phyloP scores from a whole-genome alignment of 805 yeast genomes.

The Yamadazyma sp. region DNA sequence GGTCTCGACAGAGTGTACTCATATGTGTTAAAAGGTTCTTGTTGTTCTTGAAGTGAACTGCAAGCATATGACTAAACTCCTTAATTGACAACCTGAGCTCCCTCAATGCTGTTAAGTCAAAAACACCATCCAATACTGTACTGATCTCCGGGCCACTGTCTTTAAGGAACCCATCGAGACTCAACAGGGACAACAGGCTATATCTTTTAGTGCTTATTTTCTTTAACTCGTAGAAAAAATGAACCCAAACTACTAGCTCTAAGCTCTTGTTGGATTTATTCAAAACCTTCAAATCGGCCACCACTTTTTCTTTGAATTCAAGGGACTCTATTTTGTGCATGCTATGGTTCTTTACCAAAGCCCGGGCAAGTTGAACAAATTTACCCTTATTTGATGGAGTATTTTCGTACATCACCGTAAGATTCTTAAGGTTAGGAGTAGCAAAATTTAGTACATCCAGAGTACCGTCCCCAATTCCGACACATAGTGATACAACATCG shows the following conservation, averaged over 20 bases:
- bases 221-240: constrained; percentile 16
- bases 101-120: constrained; percentile 17
- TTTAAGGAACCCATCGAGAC: constrained; percentile 25
- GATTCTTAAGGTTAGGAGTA: constrained; percentile 15
- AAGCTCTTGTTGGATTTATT: constrained; percentile 17
- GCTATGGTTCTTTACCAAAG: constrained; percentile 6
- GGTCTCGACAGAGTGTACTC: constrained; percentile 11
- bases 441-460: neutral
- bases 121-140: constrained; percentile 10
- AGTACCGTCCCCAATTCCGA: neutral
- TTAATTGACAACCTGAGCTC: constrained; percentile 18
- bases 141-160: constrained; percentile 15
- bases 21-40: constrained; percentile 16
- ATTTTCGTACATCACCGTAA: constrained; percentile 18
- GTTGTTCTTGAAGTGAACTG: constrained; percentile 15
- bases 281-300: constrained; percentile 17
- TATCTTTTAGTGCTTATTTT: neutral
- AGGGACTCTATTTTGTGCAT: constrained; percentile 14
- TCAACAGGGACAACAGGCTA: constrained; percentile 9
- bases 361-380: constrained; percentile 14
- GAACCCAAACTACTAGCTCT: constrained; percentile 22
- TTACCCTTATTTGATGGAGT: constrained; percentile 1
- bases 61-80: constrained; percentile 24
- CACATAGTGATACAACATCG: neutral
- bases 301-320: constrained; percentile 18